Evolutionary conservation across 108 stramenopile species (phyloP).

Genomic region (Skeletonema tropicum): DNA sequence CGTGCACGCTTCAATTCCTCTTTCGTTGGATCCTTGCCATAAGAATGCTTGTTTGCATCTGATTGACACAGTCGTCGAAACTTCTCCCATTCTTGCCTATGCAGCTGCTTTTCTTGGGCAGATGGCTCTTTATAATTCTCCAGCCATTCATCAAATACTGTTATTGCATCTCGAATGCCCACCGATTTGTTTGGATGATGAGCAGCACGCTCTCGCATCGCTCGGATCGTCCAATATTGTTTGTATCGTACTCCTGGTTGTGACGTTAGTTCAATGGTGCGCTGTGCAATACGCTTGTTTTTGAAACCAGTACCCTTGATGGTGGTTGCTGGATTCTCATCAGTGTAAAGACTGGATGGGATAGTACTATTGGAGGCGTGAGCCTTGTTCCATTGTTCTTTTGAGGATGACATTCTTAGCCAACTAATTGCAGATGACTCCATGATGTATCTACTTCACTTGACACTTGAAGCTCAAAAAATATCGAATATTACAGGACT

Average conservation of each 20-base stretch:
- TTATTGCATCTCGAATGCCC: conserved; percentile 30
- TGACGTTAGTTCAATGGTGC: conserved; percentile 32
- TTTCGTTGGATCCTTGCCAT: conserved; percentile 31
- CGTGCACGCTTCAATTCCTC: conserved; percentile 29
- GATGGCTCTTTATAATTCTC: conserved; percentile 18
- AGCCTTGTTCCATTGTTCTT: conserved; percentile 19
- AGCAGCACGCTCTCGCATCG: conserved; percentile 38
- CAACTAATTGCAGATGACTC: no score
- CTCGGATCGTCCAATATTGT: conserved; percentile 44
- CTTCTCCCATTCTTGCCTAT: conserved; percentile 25
- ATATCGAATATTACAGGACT: no score
- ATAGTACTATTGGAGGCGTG: conserved; percentile 6
- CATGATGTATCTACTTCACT: no score
- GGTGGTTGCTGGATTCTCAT: conserved; percentile 41
- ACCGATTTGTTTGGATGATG: conserved; percentile 25
- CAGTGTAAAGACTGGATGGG: conserved; percentile 24
- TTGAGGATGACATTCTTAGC: background rate
- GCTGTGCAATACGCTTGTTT: conserved; percentile 19
- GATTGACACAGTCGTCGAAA: conserved; percentile 18
- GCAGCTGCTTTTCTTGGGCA: conserved; percentile 2
- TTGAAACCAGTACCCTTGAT: conserved; percentile 43
- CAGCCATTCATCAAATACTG: conserved; percentile 39
- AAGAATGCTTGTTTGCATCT: conserved; percentile 23
- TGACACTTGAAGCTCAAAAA: no score
- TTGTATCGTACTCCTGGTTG: conserved; percentile 35